Conservation (phyloP, 1,284 basidiomycete species). For the Sanghuangporus sanghuang region DNA sequence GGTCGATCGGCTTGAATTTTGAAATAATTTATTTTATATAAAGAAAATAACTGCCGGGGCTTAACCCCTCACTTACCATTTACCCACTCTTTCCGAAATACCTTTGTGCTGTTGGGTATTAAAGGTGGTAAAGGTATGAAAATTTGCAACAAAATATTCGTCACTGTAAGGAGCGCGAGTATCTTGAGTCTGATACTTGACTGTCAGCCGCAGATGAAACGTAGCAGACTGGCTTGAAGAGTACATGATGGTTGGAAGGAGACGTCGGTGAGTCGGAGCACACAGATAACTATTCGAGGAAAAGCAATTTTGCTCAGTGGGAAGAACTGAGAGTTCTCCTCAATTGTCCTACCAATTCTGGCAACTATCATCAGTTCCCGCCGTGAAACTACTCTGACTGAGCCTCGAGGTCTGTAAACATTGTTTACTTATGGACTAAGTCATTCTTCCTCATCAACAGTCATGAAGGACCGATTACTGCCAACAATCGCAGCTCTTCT, state of each 20-base stretch:
- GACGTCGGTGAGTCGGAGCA: neutral
- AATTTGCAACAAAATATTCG: conserved; percentile 11
- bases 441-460: neutral
- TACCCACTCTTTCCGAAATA: neutral
- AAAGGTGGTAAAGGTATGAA: conserved; percentile 4
- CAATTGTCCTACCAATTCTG: neutral
- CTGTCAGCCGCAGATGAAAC: neutral
- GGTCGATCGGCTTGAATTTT: neutral
- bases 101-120: neutral
- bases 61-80: neutral
- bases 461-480: conserved; percentile 7
- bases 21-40: neutral
- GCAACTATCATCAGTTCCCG: neutral
- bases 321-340: neutral
- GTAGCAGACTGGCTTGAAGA: neutral
- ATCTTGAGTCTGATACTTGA: too few relatives aligned
- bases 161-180: conserved; percentile 5
- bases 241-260: neutral
- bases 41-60: neutral
- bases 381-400: neutral
- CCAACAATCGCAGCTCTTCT: conserved; percentile 9
- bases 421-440: neutral
- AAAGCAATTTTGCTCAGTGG: neutral
- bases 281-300: neutral
- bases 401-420: neutral